Base-by-base conservation (phyloP, 768 basidiomycete genomes). In the Kwoniella sp. region DNA sequence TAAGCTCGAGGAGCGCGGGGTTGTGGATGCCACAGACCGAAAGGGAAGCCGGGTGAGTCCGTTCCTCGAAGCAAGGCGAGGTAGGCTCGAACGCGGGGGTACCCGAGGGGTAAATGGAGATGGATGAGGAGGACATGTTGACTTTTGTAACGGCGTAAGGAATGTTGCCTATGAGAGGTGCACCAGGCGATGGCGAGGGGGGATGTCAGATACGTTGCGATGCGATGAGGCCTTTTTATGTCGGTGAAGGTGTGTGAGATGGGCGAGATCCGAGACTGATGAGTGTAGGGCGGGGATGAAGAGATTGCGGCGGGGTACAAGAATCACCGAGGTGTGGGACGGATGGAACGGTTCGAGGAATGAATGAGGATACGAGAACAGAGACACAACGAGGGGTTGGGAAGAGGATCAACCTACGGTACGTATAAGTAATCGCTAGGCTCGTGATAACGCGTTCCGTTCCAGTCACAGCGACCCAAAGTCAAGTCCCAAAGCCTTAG, bases 1-100 rank as follows among this genome's bases (percentile, higher is more conserved):
- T 79, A 61, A 96, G 84, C 61, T 82, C 80, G 56, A 92, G 78
- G 57, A 96, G 81, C 56, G 81, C 82, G 20, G 85, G 85, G 76
- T 89, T 83, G 78, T 96, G 93, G 62, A 79, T 74, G 19, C 72
- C 72, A 45, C 72, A 73, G 5, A 58, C 43, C 14, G 56, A 55
- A 22, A 73, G 54, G 14, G 70, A 71, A 15, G 72, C 72, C 10
- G 72, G 72, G 59, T 73, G 72, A 12, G 52, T 67, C 15, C 72
- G 48, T 44, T 73, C 70, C 57, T 71, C 68, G 50, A 73, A 73
- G 26, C 48, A 50, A 31, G 68, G 68, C 25, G 65, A 67, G 46
- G 47, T 43, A 15, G 68, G 68, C 23, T 43, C 56, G 56, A 70
- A 67, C n/a, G 38, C 40, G 36, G 68, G 68, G 5, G 68, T 70